Base-by-base conservation (phyloP, 306 rosid genomes). In the Senna siamea region DNA sequence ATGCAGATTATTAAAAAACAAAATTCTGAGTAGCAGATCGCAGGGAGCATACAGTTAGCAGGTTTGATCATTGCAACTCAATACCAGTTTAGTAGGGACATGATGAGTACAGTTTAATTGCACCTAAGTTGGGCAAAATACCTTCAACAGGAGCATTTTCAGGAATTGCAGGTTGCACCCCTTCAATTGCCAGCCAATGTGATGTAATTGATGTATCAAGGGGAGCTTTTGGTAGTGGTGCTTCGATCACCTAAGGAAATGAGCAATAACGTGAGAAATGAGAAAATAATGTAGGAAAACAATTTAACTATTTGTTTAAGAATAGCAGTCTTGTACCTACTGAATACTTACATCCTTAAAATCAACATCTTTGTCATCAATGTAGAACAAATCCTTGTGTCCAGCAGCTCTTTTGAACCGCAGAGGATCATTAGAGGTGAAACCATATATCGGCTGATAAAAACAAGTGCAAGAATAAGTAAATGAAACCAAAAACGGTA, bases 151-250 rank as follows among this genome's bases (percentile, higher is more conserved):
- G 80, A 62, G 93, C 80, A 77, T 91, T 91, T 88, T 93, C 97
- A 17, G 92, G 85, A 77, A 93, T 82, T 78, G 96, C 92, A 72
- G 96, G 97, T 72, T 85, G 96, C 70, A 93, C 91, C 2, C 98
- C 98, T 91, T 91, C 98, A 77, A 93, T 89, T 82, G 97, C 92
- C 76, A 93, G 84, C 98, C 97, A 91, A 60, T 89, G 97, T 83
- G 81, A 19, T 66, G 65, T 66, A 79, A 93, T 41, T n/a, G 97
- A 86, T 40, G 94, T 84, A 81, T 85, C 96, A 81, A 87, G 84
- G n/a, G 88, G 88, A 69, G 90, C 83, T 80, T 89, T 89, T 14
- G 97, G 90, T 73, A 91, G 66, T 54, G 92, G 85, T 62, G 94
- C 84, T 53, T 89, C 98, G 62, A 88, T 72, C 22, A 93, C 85